These are phyloP conservation scores for Capsella bursapastoris DNA, from an alignment of 345 rosid species.

Conservation along the genomic window DNA sequence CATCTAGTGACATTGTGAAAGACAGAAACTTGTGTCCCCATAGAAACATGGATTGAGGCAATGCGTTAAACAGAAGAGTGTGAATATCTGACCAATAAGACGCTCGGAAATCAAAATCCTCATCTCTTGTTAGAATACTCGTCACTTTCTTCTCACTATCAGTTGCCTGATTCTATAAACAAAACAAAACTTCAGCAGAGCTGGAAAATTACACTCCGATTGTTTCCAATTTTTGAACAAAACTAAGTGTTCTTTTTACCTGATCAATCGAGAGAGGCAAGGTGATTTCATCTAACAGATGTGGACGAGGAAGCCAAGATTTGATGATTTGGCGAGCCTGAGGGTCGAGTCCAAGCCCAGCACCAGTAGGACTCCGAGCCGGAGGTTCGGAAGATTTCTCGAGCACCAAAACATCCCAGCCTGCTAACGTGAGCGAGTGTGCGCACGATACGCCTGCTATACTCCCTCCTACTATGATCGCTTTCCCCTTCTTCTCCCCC, in stretches of 20 bases:
- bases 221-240: neutral
- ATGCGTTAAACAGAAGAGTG: conserved; percentile 51
- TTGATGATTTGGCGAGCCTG: conserved; percentile 53
- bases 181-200: neutral
- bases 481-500: conserved; percentile 51
- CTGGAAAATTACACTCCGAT: neutral
- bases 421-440: conserved; percentile 64
- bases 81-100: conserved; percentile 87
- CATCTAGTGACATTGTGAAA: conserved; percentile 54
- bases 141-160: conserved; percentile 50
- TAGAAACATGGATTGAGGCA: conserved; percentile 56
- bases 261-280: conserved; percentile 64
- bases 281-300: conserved; percentile 54
- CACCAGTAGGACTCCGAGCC: conserved; percentile 76
- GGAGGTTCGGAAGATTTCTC: conserved; percentile 71
- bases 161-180: conserved; percentile 57
- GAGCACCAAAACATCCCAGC: conserved; percentile 66
- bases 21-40: conserved; percentile 74
- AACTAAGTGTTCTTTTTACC: conserved; percentile 34
- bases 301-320: conserved; percentile 62
- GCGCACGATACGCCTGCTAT: conserved; percentile 81
- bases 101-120: conserved; percentile 70
- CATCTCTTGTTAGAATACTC: conserved; percentile 62
- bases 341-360: conserved; percentile 72
- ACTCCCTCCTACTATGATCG: conserved; percentile 77